These are phyloP conservation scores for Solanum gandarillasii DNA, from an alignment of 257 asterid species.

Conservation along the genomic window DNA sequence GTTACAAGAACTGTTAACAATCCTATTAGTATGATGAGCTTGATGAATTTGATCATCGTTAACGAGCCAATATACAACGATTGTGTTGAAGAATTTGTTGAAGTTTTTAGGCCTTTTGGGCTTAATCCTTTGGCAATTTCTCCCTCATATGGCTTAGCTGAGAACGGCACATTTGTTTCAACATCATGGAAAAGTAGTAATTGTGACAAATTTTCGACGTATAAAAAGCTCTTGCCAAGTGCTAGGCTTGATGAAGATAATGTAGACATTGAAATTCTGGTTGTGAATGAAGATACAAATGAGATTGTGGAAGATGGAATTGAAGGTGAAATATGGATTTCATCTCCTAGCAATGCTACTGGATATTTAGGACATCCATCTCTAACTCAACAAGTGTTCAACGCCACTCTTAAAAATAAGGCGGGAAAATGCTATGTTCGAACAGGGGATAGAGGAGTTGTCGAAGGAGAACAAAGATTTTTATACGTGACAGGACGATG, in stretches of 20 bases:
- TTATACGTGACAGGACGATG: constrained; percentile 52
- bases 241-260: constrained; percentile 47
- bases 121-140: constrained; percentile 39
- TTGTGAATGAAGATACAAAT: constrained; percentile 48
- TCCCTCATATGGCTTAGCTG: constrained; percentile 79
- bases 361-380: constrained; percentile 69
- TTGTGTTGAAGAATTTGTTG: constrained; percentile 27
- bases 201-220: background rate
- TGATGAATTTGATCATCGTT: constrained; percentile 54
- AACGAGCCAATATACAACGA: constrained; percentile 64
- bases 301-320: constrained; percentile 46
- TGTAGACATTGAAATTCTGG: constrained; percentile 46
- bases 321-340: constrained; percentile 88
- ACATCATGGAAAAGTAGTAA: constrained; percentile 55
- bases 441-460: constrained; percentile 66
- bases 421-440: constrained; percentile 26
- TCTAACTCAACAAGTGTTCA: constrained; percentile 40
- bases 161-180: constrained; percentile 70
- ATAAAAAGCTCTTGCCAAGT: constrained; percentile 54
- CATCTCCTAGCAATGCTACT: constrained; percentile 63
- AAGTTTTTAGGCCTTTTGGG: constrained; percentile 31
- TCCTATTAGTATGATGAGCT: constrained; percentile 21
- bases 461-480: constrained; percentile 41
- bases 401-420: constrained; percentile 20
- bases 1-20: constrained; percentile 1